These are phyloP conservation scores for Daldinia childiae DNA, from an alignment of 495 filamentous ascomycete genomes.

Conservation along the genomic window DNA sequence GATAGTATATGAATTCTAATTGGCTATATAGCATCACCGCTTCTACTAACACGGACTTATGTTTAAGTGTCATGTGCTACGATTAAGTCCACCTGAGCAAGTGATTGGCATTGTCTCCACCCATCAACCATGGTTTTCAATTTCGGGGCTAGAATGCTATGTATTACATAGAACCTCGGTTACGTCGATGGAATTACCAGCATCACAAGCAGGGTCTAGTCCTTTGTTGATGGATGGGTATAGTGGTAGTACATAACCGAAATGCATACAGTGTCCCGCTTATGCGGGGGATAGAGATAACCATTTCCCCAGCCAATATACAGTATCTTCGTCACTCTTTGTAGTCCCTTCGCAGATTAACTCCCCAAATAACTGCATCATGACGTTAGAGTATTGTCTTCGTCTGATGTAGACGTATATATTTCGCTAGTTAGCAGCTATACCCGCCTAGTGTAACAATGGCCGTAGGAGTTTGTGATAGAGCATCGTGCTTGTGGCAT, in stretches of 20 bases:
- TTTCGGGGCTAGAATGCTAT: too few relatives aligned
- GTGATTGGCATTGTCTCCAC: neutral
- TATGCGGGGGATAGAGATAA: neutral
- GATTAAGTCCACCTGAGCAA: neutral
- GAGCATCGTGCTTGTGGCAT: neutral
- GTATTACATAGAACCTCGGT: too few relatives aligned
- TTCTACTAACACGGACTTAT: neutral
- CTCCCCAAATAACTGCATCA: neutral
- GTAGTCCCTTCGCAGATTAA: neutral
- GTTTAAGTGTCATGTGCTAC: neutral
- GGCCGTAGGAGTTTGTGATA: neutral
- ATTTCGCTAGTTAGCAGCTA: neutral
- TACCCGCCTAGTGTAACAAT: neutral
- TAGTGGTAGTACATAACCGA: neutral
- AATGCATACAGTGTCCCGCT: neutral
- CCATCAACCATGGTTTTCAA: neutral
- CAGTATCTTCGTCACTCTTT: neutral
- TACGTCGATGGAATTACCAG: neutral
- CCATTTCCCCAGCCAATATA: neutral
- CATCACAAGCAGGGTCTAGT: neutral
- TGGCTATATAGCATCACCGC: neutral
- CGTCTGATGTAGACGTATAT: neutral
- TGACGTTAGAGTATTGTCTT: neutral
- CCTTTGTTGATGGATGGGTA: neutral
- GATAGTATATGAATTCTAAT: too few relatives aligned